phyloP scores from a whole-genome alignment of 441 rosid species.

The Brassica balearica region DNA sequence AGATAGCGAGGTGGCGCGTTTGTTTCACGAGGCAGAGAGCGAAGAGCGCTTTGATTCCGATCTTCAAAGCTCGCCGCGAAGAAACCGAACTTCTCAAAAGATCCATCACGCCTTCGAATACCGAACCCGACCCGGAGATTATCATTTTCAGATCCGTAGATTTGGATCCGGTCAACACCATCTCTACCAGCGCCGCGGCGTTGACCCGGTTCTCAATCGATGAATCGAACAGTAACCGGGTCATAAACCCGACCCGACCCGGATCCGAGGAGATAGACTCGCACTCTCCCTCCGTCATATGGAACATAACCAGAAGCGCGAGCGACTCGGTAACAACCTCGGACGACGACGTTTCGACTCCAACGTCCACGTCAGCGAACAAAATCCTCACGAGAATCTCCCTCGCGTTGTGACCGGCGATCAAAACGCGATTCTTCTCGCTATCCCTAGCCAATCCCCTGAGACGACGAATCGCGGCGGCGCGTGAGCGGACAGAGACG shows the following conservation, averaged over 20 bases:
- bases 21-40: constrained; percentile 79
- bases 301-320: constrained; percentile 67
- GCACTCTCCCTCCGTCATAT: constrained; percentile 67
- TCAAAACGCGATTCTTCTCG: constrained; percentile 70
- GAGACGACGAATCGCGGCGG: constrained; percentile 71
- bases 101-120: constrained; percentile 73
- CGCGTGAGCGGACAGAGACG: constrained; percentile 50
- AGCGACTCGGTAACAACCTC: constrained; percentile 72
- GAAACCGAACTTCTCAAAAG: constrained; percentile 50
- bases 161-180: constrained; percentile 63
- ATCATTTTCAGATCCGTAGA: constrained; percentile 63
- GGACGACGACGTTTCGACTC: constrained; percentile 42
- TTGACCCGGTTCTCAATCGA: constrained; percentile 70
- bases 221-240: constrained; percentile 58
- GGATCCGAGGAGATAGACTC: constrained; percentile 59
- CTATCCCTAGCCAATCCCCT: constrained; percentile 78
- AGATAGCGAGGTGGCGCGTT: constrained; percentile 71
- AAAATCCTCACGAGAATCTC: constrained; percentile 50
- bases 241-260: constrained; percentile 50
- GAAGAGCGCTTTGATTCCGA: constrained; percentile 70
- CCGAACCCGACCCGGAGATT: constrained; percentile 55
- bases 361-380: constrained; percentile 40
- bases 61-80: constrained; percentile 61
- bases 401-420: constrained; percentile 62
- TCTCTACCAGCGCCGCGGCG: constrained; percentile 77